A percentile compares a stretch with the other conserved stretches of the same genome.
Conservation (phyloP, 495 filamentous ascomycete genomes). For the Penicillium soppii region DNA sequence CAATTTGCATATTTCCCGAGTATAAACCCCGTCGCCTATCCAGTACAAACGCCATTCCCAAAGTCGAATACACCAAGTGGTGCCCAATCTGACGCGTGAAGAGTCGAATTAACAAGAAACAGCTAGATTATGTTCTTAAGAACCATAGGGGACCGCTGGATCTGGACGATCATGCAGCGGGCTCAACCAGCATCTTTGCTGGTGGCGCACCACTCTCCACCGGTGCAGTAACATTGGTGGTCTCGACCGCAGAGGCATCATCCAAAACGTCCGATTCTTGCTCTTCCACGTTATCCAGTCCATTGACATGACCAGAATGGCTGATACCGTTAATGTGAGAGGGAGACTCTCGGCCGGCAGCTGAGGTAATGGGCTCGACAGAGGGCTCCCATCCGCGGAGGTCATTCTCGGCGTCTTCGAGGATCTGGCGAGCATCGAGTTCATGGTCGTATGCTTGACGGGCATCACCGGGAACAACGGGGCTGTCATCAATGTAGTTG, state of each 20-base stretch:
- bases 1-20: constrained; percentile 9
- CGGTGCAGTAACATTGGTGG: neutral
- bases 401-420: constrained; percentile 93
- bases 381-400: constrained; percentile 65
- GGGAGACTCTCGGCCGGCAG: neutral
- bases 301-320: neutral
- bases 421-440: constrained; percentile 68
- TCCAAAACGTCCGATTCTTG: constrained; percentile 1
- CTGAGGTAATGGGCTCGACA: constrained; percentile 17
- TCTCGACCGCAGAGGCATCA: neutral
- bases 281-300: neutral
- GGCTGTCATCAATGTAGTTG: constrained; percentile 85
- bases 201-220: constrained; percentile 5
- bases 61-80: neutral
- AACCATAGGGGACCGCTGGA: neutral
- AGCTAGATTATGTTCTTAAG: neutral
- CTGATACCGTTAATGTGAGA: neutral
- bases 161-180: neutral
- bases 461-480: constrained; percentile 82
- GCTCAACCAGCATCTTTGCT: constrained; percentile 5
- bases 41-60: constrained; percentile 5
- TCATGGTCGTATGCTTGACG: constrained; percentile 63
- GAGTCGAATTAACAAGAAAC: constrained; percentile 1
- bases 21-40: neutral
- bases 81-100: neutral